Evolutionary conservation across 495 filamentous ascomycete genomes (phyloP).

Genomic region (Hypoxylon trugodes): DNA sequence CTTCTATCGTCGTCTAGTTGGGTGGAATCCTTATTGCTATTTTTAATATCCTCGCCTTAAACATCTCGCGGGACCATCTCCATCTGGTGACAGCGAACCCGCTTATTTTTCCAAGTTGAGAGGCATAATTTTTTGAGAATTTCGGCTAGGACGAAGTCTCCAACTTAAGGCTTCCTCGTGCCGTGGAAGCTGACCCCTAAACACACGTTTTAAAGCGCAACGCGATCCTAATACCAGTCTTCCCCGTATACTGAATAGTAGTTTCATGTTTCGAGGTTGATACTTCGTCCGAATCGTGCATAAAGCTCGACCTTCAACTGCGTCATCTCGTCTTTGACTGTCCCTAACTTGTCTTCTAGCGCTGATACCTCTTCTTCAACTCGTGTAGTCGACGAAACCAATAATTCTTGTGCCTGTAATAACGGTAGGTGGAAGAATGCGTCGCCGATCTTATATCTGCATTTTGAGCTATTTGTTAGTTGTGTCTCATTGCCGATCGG

Average conservation of each 20-base stretch:
- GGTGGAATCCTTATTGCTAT: too few species aligned
- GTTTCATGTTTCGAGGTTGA: constrained; percentile 90
- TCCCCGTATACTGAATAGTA: neutral
- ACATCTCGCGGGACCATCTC: too few species aligned
- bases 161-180: too few species aligned
- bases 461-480: constrained; percentile 26
- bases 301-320: constrained; percentile 90
- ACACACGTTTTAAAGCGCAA: neutral
- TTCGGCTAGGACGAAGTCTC: too few species aligned
- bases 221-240: neutral
- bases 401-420: constrained; percentile 82
- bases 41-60: too few species aligned
- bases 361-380: constrained; percentile 78
- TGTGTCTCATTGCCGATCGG: neutral
- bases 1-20: too few species aligned
- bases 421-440: constrained; percentile 89
- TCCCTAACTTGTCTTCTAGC: constrained; percentile 77
- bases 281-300: constrained; percentile 90
- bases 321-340: constrained; percentile 83
- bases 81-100: too few species aligned
- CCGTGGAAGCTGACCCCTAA: too few species aligned
- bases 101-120: too few species aligned
- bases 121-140: neutral
- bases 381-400: constrained; percentile 71
- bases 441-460: constrained; percentile 95